Percentiles rank a stretch among this genome's conserved stretches.
These are phyloP conservation scores for Fraxinus sp. DNA, from an alignment of 305 asterid genomes.

Conservation along the genomic window DNA sequence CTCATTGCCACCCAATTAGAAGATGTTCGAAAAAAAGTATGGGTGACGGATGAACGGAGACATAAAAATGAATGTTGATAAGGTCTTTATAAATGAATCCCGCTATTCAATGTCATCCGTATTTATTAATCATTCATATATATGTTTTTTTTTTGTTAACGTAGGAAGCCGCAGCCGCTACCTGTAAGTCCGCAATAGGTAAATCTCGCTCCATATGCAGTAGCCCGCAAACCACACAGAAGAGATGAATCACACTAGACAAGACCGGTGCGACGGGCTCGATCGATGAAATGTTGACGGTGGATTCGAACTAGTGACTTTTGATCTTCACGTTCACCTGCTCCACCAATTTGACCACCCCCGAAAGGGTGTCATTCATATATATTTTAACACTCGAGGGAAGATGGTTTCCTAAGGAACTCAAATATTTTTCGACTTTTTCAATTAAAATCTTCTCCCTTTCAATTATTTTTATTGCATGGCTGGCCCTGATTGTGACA, in stretches of 20 bases:
- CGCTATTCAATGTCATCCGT: neutral
- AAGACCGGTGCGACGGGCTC: no score
- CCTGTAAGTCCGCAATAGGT: no score
- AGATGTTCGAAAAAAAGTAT: neutral
- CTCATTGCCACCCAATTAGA: neutral
- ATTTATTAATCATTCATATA: neutral
- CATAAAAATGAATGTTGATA: neutral
- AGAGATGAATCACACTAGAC: no score
- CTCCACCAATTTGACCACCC: no score
- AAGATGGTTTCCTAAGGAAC: constrained; percentile 20
- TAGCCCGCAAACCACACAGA: no score
- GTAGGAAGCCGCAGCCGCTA: no score
- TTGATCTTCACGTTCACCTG: no score
- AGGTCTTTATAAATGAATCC: neutral
- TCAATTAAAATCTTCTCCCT: constrained; percentile 25
- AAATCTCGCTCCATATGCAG: no score
- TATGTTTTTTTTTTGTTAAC: no score
- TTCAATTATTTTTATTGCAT: constrained; percentile 24
- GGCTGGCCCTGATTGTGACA: constrained; percentile 26
- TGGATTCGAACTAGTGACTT: no score
- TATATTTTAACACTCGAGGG: neutral
- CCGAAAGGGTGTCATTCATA: no score
- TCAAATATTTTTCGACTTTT: neutral
- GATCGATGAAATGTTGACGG: no score
- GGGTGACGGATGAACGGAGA: neutral